Conservation (phyloP, 495 filamentous ascomycete genomes). For the Hamigera avellanea region DNA sequence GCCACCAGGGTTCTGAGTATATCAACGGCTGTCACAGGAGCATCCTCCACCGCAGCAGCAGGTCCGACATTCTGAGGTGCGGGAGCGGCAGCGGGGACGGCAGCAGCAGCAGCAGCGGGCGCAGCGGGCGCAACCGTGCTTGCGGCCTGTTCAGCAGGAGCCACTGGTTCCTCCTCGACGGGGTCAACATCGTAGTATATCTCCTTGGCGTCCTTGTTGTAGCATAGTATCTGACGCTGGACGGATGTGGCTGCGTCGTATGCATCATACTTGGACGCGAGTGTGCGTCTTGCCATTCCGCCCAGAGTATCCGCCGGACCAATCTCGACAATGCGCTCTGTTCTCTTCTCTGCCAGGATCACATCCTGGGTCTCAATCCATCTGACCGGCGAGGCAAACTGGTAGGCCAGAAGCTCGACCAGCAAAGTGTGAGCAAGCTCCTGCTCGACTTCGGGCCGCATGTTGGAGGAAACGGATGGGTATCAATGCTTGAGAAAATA, state of each 20-base stretch:
- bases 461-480: slow-evolving; percentile 33
- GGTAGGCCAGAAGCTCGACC: slow-evolving; percentile 96
- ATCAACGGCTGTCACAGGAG: slow-evolving; percentile 75
- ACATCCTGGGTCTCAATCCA: slow-evolving; percentile 99
- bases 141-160: slow-evolving; percentile 36
- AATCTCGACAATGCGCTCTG: slow-evolving; percentile 95
- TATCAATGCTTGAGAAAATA: slow-evolving; percentile 10
- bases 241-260: slow-evolving; percentile 94
- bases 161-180: slow-evolving; percentile 74
- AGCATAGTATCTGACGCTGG: slow-evolving; percentile 95
- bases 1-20: slow-evolving; percentile 84
- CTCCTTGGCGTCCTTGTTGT: slow-evolving; percentile 98
- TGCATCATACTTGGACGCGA: slow-evolving; percentile 96
- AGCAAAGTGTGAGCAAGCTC: slow-evolving; percentile 95
- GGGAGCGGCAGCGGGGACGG: slow-evolving; percentile 36
- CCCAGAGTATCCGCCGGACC: slow-evolving; percentile 97
- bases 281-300: slow-evolving; percentile 92
- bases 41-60: slow-evolving; percentile 79
- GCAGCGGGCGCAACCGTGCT: slow-evolving; percentile 12
- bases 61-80: slow-evolving; percentile 67
- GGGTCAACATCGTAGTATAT: slow-evolving; percentile 99
- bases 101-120: slow-evolving; percentile 33
- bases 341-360: slow-evolving; percentile 86
- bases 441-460: slow-evolving; percentile 98
- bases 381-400: slow-evolving; percentile 96